Base-by-base conservation (phyloP, 768 basidiomycete species). In the Albatrellus ellisii region DNA sequence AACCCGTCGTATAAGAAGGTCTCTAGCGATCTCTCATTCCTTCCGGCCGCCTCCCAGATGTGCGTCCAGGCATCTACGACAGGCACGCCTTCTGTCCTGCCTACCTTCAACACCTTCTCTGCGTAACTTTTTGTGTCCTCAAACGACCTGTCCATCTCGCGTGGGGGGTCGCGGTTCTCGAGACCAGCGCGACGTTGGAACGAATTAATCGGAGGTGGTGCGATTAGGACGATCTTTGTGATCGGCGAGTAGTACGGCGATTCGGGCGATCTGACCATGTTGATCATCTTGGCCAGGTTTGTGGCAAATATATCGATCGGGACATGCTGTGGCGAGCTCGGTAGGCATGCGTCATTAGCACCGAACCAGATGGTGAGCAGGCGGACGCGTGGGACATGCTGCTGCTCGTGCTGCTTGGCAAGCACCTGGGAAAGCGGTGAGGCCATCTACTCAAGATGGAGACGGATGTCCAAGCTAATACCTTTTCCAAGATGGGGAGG, bases 341-440 rank as follows among this genome's bases (percentile, higher is more conserved):
- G 58, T 38, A 85, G 65, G 50, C 72, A 75, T 5, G 91, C 75
- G 57, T 97, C 91, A 60, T 97, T 97, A 12, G 79, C 79, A 36
- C 90, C 90, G 46, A 86, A 85, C 88, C 88, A 95, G 54, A 94
- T 76, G 5, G 75, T 75, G 45, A 92, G 65, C n/a, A 92, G 58
- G 31, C 73, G 74, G 26, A 90, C 67, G 34, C 67, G 73, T 6
- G 82, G 78, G 27, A 65, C 63, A 39, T 68, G 59, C 17, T 57
- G 52, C 41, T 63, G 67, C 43, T 69, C 68, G 5, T 65, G 52
- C 48, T 60, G 66, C 45, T 67, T 73, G 11, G 77, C 73, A 41
- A 89, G 63, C 47, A 73, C 66, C 80, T 86, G 50, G 5, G n/a
- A n/a, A n/a, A n/a, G n/a, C n/a, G n/a, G n/a, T n/a, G n/a, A n/a